Percentiles rank a stretch among this genome's conserved stretches.
phyloP scores from a whole-genome alignment of 179 eudicot species.

The Pouteria campechiana region DNA sequence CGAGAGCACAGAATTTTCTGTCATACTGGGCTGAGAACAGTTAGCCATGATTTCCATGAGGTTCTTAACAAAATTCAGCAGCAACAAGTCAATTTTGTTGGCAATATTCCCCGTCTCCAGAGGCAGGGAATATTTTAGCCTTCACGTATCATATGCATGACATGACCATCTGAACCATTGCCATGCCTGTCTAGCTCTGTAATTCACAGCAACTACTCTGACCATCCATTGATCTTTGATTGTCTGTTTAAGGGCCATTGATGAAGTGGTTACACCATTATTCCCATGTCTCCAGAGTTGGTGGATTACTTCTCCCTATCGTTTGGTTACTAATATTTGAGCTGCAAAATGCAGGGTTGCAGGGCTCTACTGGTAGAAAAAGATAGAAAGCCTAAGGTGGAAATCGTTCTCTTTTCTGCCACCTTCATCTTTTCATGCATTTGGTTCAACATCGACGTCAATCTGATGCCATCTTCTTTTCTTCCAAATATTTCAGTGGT shows the following conservation, averaged over 20 bases:
- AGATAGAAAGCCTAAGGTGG: slow-evolving; percentile 80
- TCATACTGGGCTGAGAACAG: slow-evolving; percentile 38
- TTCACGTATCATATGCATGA: no score
- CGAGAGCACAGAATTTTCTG: slow-evolving; percentile 79
- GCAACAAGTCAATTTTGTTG: no score
- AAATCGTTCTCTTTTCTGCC: not conserved
- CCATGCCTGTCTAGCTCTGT: not conserved
- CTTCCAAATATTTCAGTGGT: slow-evolving; percentile 38
- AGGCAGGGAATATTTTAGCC: no score
- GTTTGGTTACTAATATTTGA: no score
- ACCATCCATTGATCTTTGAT: no score
- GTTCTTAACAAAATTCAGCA: no score
- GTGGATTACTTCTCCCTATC: no score
- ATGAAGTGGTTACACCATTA: no score
- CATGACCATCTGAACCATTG: not conserved
- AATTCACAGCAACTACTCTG: no score
- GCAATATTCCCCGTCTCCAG: no score
- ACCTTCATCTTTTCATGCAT: not conserved
- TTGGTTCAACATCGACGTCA: no score
- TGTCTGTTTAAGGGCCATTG: no score
- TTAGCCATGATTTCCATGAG: slow-evolving; percentile 73
- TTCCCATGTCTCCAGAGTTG: slow-evolving; percentile 2
- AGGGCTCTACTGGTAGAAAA: slow-evolving; percentile 82
- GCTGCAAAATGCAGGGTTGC: slow-evolving; percentile 56
- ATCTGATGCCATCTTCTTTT: not conserved